Evolutionary conservation across 371 early-diverging fungal species (phyloP).

Genomic region (Mucor circinelloides): DNA sequence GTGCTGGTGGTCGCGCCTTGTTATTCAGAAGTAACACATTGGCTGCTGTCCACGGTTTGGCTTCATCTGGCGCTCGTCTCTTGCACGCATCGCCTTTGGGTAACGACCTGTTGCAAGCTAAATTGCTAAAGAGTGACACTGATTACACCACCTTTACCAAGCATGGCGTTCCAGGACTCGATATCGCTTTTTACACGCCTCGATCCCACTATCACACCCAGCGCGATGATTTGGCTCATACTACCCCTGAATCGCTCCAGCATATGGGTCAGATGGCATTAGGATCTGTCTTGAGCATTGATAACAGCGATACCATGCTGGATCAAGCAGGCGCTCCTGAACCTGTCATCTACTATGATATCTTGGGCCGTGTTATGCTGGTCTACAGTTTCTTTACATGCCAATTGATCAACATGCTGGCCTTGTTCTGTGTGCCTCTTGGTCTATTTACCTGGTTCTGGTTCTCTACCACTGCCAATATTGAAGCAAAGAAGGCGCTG

Average conservation of each 20-base stretch:
- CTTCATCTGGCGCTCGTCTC: constrained; percentile 19
- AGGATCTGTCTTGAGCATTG: constrained; percentile 38
- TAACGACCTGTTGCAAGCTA: constrained; percentile 62
- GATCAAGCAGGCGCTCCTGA: constrained; percentile 20
- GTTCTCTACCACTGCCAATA: neutral
- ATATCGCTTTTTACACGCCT: constrained; percentile 65
- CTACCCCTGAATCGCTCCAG: constrained; percentile 52
- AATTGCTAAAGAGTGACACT: constrained; percentile 66
- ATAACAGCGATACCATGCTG: constrained; percentile 12
- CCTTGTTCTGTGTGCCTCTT: constrained; percentile 37
- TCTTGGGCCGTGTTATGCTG: constrained; percentile 51
- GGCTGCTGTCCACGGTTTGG: constrained; percentile 42
- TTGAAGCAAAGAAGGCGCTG: neutral
- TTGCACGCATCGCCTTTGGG: constrained; percentile 55
- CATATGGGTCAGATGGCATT: constrained; percentile 66
- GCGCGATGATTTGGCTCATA: constrained; percentile 55
- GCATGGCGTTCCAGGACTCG: constrained; percentile 66
- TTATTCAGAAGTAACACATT: constrained; percentile 66
- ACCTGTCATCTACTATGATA: constrained; percentile 50
- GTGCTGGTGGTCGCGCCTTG: constrained; percentile 74
- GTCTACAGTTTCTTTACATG: constrained; percentile 49
- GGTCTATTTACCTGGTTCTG: constrained; percentile 15
- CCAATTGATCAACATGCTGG: constrained; percentile 40
- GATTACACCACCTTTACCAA: constrained; percentile 65
- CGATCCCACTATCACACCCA: constrained; percentile 71